Evolutionary conservation across 345 rosid species (phyloP).

Genomic region (Excoecaria agallocha): DNA sequence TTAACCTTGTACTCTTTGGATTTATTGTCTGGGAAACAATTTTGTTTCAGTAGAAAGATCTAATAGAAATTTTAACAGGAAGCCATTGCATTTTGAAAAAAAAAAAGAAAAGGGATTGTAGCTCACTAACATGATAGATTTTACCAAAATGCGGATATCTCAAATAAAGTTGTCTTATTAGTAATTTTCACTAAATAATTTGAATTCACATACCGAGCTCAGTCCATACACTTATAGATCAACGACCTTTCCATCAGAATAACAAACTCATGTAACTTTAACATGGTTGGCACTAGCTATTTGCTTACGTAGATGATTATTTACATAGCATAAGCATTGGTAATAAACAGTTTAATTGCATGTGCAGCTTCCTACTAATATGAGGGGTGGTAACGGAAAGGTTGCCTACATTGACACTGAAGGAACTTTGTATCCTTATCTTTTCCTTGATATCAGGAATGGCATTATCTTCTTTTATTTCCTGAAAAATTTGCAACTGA

Average conservation of each 20-base stretch:
- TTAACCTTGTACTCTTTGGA: not conserved
- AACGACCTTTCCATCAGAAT: not conserved
- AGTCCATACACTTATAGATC: not conserved
- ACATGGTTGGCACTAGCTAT: not conserved
- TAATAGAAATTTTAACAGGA: not conserved
- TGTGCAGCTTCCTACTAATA: constrained; percentile 74
- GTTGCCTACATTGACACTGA: constrained; percentile 87
- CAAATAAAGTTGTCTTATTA: not conserved
- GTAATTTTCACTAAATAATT: not conserved
- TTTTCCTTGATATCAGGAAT: constrained; percentile 1
- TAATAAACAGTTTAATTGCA: constrained; percentile 8
- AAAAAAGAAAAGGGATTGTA: not conserved
- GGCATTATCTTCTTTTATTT: constrained; percentile 1
- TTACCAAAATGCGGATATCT: not conserved
- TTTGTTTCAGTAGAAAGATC: not conserved
- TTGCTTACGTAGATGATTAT: not conserved
- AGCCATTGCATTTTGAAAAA: not conserved
- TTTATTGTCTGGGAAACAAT: not conserved
- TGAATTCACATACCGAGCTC: not conserved
- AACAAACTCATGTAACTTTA: not conserved
- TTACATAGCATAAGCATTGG: not conserved
- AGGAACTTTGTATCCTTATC: constrained; percentile 81
- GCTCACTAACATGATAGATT: not conserved
- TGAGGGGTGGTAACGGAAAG: constrained; percentile 92
- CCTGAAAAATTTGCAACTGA: not conserved